Evolutionary conservation across 257 asterid genomes (phyloP).

Genomic region (Ocimum tenuiflorum): DNA sequence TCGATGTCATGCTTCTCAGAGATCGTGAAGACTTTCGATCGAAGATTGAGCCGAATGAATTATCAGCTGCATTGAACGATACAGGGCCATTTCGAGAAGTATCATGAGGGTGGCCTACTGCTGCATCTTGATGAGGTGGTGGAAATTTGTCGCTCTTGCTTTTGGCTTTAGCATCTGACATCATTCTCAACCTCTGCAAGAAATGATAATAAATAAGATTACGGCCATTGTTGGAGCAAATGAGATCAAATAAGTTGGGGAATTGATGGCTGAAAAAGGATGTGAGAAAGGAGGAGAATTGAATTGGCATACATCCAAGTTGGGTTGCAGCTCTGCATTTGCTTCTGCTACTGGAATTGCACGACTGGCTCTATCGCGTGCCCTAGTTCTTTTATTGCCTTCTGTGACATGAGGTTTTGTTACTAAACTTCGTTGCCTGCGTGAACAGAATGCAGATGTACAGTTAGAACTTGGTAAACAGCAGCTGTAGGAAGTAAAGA

Average conservation of each 20-base stretch:
- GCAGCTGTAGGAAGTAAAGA: neutral
- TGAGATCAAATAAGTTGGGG: neutral
- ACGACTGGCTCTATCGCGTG: conserved; percentile 54
- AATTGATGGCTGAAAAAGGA: neutral
- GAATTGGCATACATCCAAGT: conserved; percentile 57
- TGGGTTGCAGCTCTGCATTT: conserved; percentile 83
- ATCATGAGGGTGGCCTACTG: conserved; percentile 50
- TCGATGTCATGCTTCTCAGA: conserved; percentile 27
- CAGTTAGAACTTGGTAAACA: neutral
- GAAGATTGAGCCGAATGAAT: conserved; percentile 43
- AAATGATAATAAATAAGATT: neutral
- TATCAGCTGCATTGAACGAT: conserved; percentile 41
- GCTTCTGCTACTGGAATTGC: conserved; percentile 94
- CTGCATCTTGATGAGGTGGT: conserved; percentile 90
- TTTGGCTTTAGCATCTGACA: conserved; percentile 46
- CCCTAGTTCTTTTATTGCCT: conserved; percentile 55
- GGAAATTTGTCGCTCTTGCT: conserved; percentile 92
- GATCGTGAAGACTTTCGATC: conserved; percentile 48
- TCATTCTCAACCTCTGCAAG: conserved; percentile 64
- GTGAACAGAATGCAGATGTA: neutral
- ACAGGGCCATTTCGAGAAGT: conserved; percentile 39
- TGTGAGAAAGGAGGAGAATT: neutral
- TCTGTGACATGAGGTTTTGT: conserved; percentile 48
- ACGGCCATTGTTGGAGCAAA: neutral
- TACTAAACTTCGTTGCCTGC: conserved; percentile 54